These are phyloP conservation scores for Phaseolus lunatus DNA, from an alignment of 306 rosid species.

Conservation along the genomic window DNA sequence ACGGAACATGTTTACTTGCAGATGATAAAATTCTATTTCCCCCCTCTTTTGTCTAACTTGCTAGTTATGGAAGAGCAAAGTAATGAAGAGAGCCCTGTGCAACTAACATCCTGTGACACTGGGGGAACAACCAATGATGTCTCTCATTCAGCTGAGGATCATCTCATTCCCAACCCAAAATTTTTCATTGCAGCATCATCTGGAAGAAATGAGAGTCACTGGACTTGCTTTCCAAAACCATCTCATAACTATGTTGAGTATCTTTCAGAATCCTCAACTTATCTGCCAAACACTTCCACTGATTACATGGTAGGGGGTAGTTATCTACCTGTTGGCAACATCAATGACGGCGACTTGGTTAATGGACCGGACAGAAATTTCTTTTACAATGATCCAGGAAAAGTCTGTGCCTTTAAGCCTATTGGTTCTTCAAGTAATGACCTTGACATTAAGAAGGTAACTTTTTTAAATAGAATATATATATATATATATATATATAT, in stretches of 20 bases:
- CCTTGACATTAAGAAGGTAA: conserved; percentile 59
- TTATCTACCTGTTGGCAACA: conserved; percentile 48
- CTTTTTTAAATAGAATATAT: neutral
- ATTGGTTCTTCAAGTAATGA: conserved; percentile 53
- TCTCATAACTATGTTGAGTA: conserved; percentile 60
- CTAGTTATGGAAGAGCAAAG: conserved; percentile 66
- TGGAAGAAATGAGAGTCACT: conserved; percentile 52
- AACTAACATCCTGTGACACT: conserved; percentile 40
- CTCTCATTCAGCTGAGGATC: conserved; percentile 47
- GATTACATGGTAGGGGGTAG: conserved; percentile 54
- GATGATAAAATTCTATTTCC: neutral
- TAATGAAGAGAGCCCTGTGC: conserved; percentile 46
- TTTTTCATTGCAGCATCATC: conserved; percentile 22
- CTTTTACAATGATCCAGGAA: conserved; percentile 50
- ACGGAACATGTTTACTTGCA: neutral
- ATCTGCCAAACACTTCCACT: conserved; percentile 48
- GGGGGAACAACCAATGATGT: conserved; percentile 48
- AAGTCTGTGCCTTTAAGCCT: conserved; percentile 48
- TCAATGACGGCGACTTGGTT: conserved; percentile 40
- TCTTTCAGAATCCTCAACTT: conserved; percentile 62
- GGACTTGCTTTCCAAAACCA: conserved; percentile 58
- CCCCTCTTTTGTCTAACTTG: neutral
- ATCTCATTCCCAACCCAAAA: conserved; percentile 38
- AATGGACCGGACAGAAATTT: conserved; percentile 51
- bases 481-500: too few relatives aligned